These are phyloP conservation scores for Alternaria sp. DNA, from an alignment of 2,329 filamentous ascomycete genomes.

Conservation along the genomic window DNA sequence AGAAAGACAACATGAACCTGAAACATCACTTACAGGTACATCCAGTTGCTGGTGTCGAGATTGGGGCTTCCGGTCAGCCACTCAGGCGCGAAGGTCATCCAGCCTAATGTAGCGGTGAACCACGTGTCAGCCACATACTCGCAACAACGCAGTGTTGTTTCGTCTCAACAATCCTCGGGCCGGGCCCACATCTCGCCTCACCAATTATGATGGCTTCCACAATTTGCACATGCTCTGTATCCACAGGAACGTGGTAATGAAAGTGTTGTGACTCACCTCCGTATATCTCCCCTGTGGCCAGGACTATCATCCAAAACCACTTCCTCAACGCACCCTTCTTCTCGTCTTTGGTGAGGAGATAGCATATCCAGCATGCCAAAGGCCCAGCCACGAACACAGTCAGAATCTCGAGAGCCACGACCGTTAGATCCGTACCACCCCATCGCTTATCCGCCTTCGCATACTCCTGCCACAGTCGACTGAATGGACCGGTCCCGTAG, in stretches of 20 bases:
- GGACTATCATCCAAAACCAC: constrained; percentile 62
- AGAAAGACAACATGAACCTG: not conserved
- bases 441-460: constrained; percentile 68
- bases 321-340: constrained; percentile 46
- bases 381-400: constrained; percentile 67
- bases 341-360: constrained; percentile 53
- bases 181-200: constrained; percentile 30
- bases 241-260: constrained; percentile 2
- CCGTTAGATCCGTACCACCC: constrained; percentile 64
- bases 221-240: constrained; percentile 9
- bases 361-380: constrained; percentile 64
- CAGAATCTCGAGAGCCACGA: constrained; percentile 66
- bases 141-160: constrained; percentile 23
- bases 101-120: constrained; percentile 51
- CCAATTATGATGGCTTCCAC: constrained; percentile 9
- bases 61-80: constrained; percentile 66
- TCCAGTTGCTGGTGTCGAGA: constrained; percentile 64
- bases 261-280: constrained; percentile 52
- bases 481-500: constrained; percentile 62
- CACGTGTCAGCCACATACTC: constrained; percentile 46
- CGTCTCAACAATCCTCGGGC: constrained; percentile 23
- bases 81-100: constrained; percentile 71
- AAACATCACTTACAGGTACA: constrained; percentile 58
- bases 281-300: constrained; percentile 70
- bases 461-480: constrained; percentile 69